Percentiles rank a stretch among this genome's conserved stretches.
Evolutionary conservation across 306 rosid species (phyloP).

Genomic region (Trichosanthes cucumerina): DNA sequence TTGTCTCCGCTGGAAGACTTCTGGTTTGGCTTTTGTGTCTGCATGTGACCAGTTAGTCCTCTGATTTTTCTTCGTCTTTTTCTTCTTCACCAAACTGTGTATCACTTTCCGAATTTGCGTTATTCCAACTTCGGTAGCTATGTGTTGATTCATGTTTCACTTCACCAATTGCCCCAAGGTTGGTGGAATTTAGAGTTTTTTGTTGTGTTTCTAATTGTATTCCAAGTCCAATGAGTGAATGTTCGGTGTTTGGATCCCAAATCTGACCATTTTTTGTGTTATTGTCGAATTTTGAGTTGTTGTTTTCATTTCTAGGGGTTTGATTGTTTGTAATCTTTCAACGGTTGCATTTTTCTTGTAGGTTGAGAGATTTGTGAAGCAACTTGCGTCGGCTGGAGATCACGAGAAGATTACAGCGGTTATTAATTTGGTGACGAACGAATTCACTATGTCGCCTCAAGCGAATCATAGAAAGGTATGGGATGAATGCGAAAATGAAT

Average conservation of each 20-base stretch:
- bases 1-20: constrained; percentile 16
- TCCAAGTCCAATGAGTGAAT: neutral
- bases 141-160: neutral
- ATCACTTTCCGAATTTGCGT: constrained; percentile 1
- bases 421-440: too few species aligned
- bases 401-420: too few species aligned
- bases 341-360: constrained; percentile 16
- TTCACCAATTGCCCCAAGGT: neutral
- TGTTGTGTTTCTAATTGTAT: neutral
- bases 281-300: too few species aligned
- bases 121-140: neutral
- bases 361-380: constrained; percentile 94
- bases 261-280: too few species aligned
- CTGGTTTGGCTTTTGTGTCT: constrained; percentile 10
- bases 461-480: too few species aligned
- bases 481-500: too few species aligned
- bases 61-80: constrained; percentile 1
- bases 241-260: neutral
- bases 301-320: too few species aligned
- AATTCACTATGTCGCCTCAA: too few species aligned
- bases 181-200: neutral
- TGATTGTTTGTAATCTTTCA: constrained; percentile 14
- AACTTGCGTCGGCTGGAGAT: too few species aligned
- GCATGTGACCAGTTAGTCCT: constrained; percentile 17
- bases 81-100: neutral